These are phyloP conservation scores for Fusarium mexicanum DNA, from an alignment of 2,329 filamentous ascomycete genomes.

Conservation along the genomic window DNA sequence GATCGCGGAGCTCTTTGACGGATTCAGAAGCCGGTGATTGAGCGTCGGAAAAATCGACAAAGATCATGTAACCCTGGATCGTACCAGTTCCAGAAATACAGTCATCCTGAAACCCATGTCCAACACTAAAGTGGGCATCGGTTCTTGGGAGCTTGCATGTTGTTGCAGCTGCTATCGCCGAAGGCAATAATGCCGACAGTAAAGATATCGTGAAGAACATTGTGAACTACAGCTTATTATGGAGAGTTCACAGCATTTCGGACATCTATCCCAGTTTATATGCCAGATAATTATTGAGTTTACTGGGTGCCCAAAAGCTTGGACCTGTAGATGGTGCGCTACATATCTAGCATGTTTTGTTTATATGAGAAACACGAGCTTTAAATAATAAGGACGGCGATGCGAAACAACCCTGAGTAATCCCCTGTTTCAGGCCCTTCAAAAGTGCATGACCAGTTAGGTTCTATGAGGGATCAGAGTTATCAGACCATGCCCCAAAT, in stretches of 20 bases:
- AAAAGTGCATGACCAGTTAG: no score
- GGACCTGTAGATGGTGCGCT: background rate
- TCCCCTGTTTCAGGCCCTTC: background rate
- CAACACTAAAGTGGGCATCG: background rate
- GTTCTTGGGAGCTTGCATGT: background rate
- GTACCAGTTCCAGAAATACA: constrained; percentile 48
- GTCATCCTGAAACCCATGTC: constrained; percentile 15
- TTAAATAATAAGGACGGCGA: background rate
- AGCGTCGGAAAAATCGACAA: constrained; percentile 49
- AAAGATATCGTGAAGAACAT: background rate
- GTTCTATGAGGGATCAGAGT: background rate
- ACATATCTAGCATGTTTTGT: background rate
- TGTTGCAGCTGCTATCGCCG: background rate
- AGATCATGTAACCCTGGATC: constrained; percentile 48
- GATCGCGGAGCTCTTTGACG: constrained; percentile 34
- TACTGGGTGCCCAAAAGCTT: background rate
- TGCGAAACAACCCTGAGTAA: background rate
- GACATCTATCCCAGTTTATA: background rate
- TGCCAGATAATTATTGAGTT: background rate
- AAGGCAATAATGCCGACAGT: background rate
- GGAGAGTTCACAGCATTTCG: background rate
- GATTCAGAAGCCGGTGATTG: constrained; percentile 28
- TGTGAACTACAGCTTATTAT: background rate
- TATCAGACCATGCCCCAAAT: rapidly evolving
- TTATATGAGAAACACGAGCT: background rate